Base-by-base conservation (phyloP, 768 basidiomycete genomes). In the Ephemerocybe angulata region DNA sequence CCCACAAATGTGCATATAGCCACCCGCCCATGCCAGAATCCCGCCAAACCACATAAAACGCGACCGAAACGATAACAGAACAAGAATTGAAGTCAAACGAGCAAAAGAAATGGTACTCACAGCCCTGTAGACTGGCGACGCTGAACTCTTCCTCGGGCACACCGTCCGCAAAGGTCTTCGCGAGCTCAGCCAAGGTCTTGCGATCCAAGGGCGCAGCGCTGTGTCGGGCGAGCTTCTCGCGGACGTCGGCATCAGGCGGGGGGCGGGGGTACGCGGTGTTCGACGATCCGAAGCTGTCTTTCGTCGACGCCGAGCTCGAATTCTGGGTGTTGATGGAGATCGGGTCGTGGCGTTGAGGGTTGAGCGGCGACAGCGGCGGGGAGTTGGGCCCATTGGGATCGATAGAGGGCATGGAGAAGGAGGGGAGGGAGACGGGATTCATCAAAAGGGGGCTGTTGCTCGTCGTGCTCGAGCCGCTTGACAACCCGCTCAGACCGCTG, bases 91-190 rank as follows among this genome's bases (percentile, higher is more conserved):
- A 41, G 5, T 41, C 17, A 19, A 41, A 17, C 15, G 21, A 41
- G 15, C 53, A 58, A 63, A 60, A 63, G 50, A 50, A 60, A 62
- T 61, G 59, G 63, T 31, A 85, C 88, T 81, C 68, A 90, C 88
- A 93, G 68, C 91, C 93, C 72, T 95, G 93, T 52, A 97, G 75
- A 54, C 90, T 87, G 19, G 93, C 93, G 52, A 94, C 88, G 63
- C 88, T 90, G 65, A 94, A 91, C 72, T 90, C 88, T 37, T 87
- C 85, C 33, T 92, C 88, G 0, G 93, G 91, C 21, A 95, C 84
- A 22, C 82, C 75, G 58, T 90, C 88, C 3, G 90, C 89, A 63
- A 95, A 95, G 55, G 75, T 64, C 73, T 87, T 84, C 10, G 90
- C 91, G 15, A 94, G 75, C n/a, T 70, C 62, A 25, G 81, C 83